Evolutionary conservation across 352 stramenopile genomes (phyloP).

Genomic region (Pythium myriotylum): DNA sequence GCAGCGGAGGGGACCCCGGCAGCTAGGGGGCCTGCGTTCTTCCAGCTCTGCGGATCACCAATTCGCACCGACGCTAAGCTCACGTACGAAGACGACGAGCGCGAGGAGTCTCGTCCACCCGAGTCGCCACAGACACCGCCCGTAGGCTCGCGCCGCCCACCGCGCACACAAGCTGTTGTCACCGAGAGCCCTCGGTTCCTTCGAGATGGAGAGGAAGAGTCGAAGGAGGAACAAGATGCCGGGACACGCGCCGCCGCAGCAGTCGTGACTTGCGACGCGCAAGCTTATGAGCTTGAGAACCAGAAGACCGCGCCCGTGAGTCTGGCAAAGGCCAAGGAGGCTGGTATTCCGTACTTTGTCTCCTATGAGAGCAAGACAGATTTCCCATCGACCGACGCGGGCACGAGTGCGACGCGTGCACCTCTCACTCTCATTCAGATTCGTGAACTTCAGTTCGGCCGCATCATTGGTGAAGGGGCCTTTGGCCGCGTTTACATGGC

Average conservation of each 20-base stretch:
- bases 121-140: constrained; percentile 32
- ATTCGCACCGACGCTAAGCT: constrained; percentile 66
- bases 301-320: constrained; percentile 45
- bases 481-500: constrained; percentile 82
- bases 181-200: background rate
- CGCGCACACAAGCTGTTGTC: constrained; percentile 6
- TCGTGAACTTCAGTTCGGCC: constrained; percentile 51
- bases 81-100: constrained; percentile 42
- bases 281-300: constrained; percentile 23
- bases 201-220: constrained; percentile 5
- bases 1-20: constrained; percentile 28
- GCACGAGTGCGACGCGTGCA: constrained; percentile 23
- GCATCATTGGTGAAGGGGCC: constrained; percentile 74
- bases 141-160: background rate
- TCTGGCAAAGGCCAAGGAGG: constrained; percentile 56
- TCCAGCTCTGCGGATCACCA: constrained; percentile 74
- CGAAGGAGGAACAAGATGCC: constrained; percentile 4
- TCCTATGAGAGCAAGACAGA: constrained; percentile 44
- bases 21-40: constrained; percentile 50
- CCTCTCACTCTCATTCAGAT: constrained; percentile 64
- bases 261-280: background rate
- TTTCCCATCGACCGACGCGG: constrained; percentile 27
- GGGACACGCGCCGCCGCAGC: background rate
- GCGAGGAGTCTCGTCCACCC: constrained; percentile 34
- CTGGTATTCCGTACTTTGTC: constrained; percentile 66